Percentiles rank a stretch among this genome's conserved stretches.
phyloP scores from a whole-genome alignment of 192 early-diverging fungal genomes.

The Gigaspora rosea region DNA sequence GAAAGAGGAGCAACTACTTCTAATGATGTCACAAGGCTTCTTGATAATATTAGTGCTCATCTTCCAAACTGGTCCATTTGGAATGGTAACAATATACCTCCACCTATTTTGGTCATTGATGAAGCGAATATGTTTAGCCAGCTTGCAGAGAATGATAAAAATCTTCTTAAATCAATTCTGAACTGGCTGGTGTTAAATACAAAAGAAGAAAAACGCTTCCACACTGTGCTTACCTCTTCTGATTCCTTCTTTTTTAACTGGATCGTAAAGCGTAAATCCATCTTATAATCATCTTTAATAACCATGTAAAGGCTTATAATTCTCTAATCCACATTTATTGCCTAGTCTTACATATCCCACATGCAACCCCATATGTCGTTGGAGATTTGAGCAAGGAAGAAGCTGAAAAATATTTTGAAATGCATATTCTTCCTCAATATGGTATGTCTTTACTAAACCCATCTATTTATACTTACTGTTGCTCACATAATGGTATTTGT shows the following conservation, averaged over 20 bases:
- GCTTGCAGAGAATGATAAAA: not conserved
- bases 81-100: constrained; percentile 2
- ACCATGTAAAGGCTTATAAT: not conserved
- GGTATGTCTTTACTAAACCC: not conserved
- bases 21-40: not conserved
- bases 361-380: constrained; percentile 8
- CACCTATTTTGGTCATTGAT: constrained; percentile 12
- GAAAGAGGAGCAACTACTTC: not conserved
- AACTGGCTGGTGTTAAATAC: constrained; percentile 1
- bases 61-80: not conserved
- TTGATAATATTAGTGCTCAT: not conserved
- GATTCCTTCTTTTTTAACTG: constrained; percentile 18
- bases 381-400: constrained; percentile 23
- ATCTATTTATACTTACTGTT: not conserved
- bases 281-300: constrained; percentile 1
- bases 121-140: not conserved
- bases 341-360: constrained; percentile 3
- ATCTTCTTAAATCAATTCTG: constrained; percentile 1
- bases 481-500: constrained; percentile 9
- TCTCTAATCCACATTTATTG: constrained; percentile 24
- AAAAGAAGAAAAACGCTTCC: not conserved
- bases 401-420: constrained; percentile 14
- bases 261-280: constrained; percentile 5
- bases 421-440: constrained; percentile 13
- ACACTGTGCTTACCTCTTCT: not conserved